A percentile compares a stretch with the other conserved stretches of the same genome.
These are phyloP conservation scores for Chaetothyriales sp. DNA, from an alignment of 2,329 filamentous ascomycete species.

Conservation along the genomic window DNA sequence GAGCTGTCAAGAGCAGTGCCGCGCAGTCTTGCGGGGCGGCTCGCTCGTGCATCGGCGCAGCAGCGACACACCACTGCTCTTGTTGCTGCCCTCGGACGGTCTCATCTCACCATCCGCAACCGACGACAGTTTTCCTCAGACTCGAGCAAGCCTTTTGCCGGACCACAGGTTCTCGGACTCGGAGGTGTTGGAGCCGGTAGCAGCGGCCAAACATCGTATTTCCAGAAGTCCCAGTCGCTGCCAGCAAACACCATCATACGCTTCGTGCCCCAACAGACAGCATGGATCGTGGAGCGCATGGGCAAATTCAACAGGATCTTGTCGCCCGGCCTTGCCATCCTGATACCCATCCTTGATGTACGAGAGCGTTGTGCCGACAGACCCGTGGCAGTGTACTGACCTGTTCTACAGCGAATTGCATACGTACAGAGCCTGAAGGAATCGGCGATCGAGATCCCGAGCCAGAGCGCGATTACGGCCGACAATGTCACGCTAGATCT, in stretches of 20 bases:
- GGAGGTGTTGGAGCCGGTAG: constrained; percentile 19
- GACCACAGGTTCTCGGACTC: constrained; percentile 2
- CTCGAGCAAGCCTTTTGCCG: constrained; percentile 12
- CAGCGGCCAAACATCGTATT: constrained; percentile 50
- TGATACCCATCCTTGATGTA: constrained; percentile 72
- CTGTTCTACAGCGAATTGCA: constrained; percentile 51
- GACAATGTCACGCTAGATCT: constrained; percentile 96
- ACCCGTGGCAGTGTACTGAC: constrained; percentile 1
- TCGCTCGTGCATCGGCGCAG: neutral
- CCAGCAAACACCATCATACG: constrained; percentile 90
- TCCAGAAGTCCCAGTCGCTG: constrained; percentile 48
- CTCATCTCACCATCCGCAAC: constrained; percentile 15
- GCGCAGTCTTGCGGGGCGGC: neutral
- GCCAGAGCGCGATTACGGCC: constrained; percentile 92
- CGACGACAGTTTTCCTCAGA: constrained; percentile 13
- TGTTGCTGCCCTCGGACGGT: constrained; percentile 6
- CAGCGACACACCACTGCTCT: constrained; percentile 2
- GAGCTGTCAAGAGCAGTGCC: constrained; percentile 4
- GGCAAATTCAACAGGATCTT: constrained; percentile 91
- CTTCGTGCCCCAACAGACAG: constrained; percentile 98
- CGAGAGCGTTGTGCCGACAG: neutral
- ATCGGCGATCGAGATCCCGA: constrained; percentile 87
- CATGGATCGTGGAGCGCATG: constrained; percentile 99
- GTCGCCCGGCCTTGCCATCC: constrained; percentile 74
- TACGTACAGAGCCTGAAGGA: constrained; percentile 98